phyloP scores from a whole-genome alignment of 257 asterid genomes.

The Jacaranda copaia region DNA sequence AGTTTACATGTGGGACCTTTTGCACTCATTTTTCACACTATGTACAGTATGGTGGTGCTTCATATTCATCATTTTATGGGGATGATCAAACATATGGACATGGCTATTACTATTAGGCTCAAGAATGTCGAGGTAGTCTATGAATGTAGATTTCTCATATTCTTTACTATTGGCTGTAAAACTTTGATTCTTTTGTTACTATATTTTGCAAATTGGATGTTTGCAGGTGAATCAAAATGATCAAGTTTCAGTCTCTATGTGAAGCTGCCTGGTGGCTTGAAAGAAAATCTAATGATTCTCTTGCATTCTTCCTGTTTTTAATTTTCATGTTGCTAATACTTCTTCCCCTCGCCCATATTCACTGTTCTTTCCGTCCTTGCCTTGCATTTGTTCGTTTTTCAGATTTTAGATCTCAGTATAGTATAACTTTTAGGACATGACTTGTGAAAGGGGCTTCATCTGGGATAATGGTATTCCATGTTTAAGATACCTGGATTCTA shows the following conservation, averaged over 20 bases:
- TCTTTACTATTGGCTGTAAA: constrained; percentile 26
- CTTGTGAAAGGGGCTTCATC: constrained; percentile 34
- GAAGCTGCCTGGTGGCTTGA: constrained; percentile 33
- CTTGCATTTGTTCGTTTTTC: constrained; percentile 20
- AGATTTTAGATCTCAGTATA: constrained; percentile 30
- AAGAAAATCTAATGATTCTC: constrained; percentile 12
- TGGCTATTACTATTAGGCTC: constrained; percentile 55
- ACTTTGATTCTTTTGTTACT: background rate
- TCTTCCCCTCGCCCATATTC: background rate
- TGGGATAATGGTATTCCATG: constrained; percentile 32
- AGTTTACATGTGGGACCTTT: constrained; percentile 12
- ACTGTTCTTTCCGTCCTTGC: constrained; percentile 16
- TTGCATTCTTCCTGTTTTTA: constrained; percentile 1
- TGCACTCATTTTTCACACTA: constrained; percentile 30
- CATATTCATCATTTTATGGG: constrained; percentile 47
- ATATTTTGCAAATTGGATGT: constrained; percentile 15
- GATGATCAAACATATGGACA: constrained; percentile 53
- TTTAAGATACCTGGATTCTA: constrained; percentile 41
- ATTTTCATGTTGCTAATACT: constrained; percentile 24
- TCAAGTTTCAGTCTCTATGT: constrained; percentile 25
- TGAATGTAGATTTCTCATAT: constrained; percentile 17
- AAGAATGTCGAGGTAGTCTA: constrained; percentile 44
- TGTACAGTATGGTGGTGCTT: constrained; percentile 53
- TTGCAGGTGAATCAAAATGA: constrained; percentile 33
- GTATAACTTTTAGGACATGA: constrained; percentile 39